Base-by-base conservation (phyloP, 441 rosid species). In the Geranium incanum region DNA sequence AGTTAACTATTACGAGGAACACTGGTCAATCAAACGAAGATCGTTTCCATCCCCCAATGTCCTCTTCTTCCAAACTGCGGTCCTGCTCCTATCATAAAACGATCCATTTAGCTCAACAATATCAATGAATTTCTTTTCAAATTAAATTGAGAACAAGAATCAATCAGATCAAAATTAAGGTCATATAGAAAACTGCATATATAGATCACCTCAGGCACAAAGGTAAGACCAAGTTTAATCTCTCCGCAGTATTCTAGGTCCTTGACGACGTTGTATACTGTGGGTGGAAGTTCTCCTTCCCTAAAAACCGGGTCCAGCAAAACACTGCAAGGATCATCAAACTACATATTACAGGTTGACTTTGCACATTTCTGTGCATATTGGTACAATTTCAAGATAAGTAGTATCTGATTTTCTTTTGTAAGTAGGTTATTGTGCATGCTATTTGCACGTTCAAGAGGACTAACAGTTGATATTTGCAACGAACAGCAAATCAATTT, bases 181-280 rank as follows among this genome's bases (percentile, higher is more conserved):
- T 50, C 15, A 50, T 38, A 38, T 38, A 38, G 43, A 38, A 38
- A 2, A 38, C 5, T 38, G 43, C 43, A 37, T 37, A 37, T 2
- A 38, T 6, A 38, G 33, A 38, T 38, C 80, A 84, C 92, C 86
- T 83, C 81, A 1, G 84, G 83, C 55, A 83, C 86, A 83, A 86
- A 88, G 28, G 79, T 82, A 39, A 88, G 81, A 36, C 87, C 85
- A 37, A 88, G 9, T 82, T 77, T 81, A 36, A 88, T 80, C 85
- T 86, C 86, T 59, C 92, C 92, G 28, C 78, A 37, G 71, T 57
- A 86, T 70, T 84, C 84, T 70, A 72, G 79, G 41, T 88, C 80
- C 85, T 84, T 88, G 12, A 84, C 87, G 45, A 88, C 86, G 70
- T 77, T 84, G 84, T 86, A 86, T 13, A 83, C 76, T 0, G 78